Evolutionary conservation across 2,329 filamentous ascomycete genomes (phyloP), one percentile per base, ranked within the genome.

Genomic region (Aspergillus calidoustus): DNA sequence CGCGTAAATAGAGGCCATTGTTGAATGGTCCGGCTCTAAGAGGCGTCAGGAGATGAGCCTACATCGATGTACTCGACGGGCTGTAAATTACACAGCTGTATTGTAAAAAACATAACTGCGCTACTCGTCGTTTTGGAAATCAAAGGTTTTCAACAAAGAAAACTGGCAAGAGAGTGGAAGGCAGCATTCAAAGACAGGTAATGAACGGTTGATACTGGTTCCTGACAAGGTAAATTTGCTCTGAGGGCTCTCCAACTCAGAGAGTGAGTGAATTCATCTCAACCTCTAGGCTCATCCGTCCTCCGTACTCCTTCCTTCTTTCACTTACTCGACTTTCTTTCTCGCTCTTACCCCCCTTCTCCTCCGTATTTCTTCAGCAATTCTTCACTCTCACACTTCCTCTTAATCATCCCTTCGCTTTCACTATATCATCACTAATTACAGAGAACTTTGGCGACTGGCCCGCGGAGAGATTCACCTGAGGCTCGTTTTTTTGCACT

Each of bases 301-400:
- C 59, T 56, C 19, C 19, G 19, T 19, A 19, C 19, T 19, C 19
- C 19, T 19, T 19, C 58, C 64, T 63, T 64, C 61, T 47, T 61
- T 59, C 47, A 59, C 49, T 57, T 47, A 25, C 43, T 28, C 28
- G 50, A 54, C 55, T 64, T 55, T 53, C 49, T 48, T 57, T 25
- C 48, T 62, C 61, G 65, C 48, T 38, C 28, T 31, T 23, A 34
- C 17, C 23, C 49, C 59, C 53, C 61, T 59, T 41, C 60, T 30
- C 34, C 56, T 15, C 15, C 13, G 41, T 9, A 22, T 30, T 23
- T 30, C 34, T 8, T 57, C 44, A 17, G 3, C 19, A 50, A 41
- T 41, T 41, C 11, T 1, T 13, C 34, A 58, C 51, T 56, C 62
- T 44, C 56, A 38, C 49, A 25, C 53, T 55, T 54, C 30, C 46